These are phyloP conservation scores for Nigrospora sphaerica DNA, from an alignment of 2,329 filamentous ascomycete genomes.

Conservation along the genomic window DNA sequence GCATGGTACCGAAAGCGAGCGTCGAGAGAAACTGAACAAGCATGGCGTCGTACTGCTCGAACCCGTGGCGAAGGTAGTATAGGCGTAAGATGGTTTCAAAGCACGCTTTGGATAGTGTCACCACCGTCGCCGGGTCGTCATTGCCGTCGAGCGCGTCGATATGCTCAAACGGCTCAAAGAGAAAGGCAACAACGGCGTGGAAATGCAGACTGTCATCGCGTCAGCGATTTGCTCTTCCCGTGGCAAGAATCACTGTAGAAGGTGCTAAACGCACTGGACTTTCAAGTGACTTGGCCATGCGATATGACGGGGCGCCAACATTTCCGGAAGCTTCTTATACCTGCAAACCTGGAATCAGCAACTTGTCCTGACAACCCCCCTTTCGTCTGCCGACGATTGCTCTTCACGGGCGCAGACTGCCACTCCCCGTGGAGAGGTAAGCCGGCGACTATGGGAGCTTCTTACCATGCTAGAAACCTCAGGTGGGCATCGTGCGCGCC, in stretches of 20 bases:
- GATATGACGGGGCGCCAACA: conserved; percentile 19
- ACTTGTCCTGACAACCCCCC: too few species aligned
- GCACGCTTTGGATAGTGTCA: conserved; percentile 11
- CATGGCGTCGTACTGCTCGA: conserved; percentile 12
- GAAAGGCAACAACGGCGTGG: conserved; percentile 24
- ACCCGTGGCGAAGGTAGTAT: conserved; percentile 23
- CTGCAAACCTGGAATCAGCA: neutral
- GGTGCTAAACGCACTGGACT: conserved; percentile 22
- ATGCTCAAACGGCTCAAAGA: conserved; percentile 18
- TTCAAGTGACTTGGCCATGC: conserved; percentile 26
- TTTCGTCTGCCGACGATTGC: too few species aligned
- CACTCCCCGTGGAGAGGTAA: too few species aligned
- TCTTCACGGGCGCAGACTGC: too few species aligned
- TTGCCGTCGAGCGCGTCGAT: conserved; percentile 5
- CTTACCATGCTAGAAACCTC: conserved; percentile 20
- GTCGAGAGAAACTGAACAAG: conserved; percentile 12
- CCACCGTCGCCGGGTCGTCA: conserved; percentile 6
- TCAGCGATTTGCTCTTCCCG: neutral
- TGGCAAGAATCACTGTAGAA: neutral
- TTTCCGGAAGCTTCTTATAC: conserved; percentile 9
- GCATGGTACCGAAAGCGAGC: conserved; percentile 11
- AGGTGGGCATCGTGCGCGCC: conserved; percentile 11
- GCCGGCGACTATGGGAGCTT: neutral
- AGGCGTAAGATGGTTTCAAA: conserved; percentile 20
- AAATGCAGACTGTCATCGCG: conserved; percentile 23